A percentile compares a stretch with the other conserved stretches of the same genome.
Evolutionary conservation across 108 stramenopile species (phyloP).

Genomic region (Conticribra weissflogii): DNA sequence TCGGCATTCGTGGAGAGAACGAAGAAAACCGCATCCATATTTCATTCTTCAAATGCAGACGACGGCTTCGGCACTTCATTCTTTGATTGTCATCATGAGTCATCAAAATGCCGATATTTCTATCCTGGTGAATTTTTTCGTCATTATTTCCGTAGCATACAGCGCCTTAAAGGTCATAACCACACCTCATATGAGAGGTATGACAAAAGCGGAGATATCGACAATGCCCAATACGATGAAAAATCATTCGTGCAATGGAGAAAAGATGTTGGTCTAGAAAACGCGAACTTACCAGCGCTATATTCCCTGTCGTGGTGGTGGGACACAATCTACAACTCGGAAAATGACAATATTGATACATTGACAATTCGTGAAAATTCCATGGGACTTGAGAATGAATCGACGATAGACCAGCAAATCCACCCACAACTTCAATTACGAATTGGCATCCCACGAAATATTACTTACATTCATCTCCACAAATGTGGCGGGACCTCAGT

Average conservation of each 20-base stretch:
- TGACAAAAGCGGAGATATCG: neutral
- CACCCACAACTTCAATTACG: neutral
- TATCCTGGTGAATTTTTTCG: slow-evolving; percentile 24
- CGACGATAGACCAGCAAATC: neutral
- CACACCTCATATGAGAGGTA: neutral
- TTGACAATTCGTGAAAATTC: too few species aligned
- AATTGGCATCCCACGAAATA: slow-evolving; percentile 6
- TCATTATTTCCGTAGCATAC: slow-evolving; percentile 7
- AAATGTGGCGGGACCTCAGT: slow-evolving; percentile 37
- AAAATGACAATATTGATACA: neutral
- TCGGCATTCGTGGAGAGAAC: too few species aligned
- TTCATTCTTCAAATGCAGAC: too few species aligned
- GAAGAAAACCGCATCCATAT: too few species aligned
- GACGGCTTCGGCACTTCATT: too few species aligned
- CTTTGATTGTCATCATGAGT: slow-evolving; percentile 10
- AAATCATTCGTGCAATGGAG: slow-evolving; percentile 9
- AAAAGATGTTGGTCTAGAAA: slow-evolving; percentile 7
- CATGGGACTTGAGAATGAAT: too few species aligned
- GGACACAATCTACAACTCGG: neutral
- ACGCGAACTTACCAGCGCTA: slow-evolving; percentile 24
- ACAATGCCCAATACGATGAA: neutral
- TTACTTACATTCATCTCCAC: slow-evolving; percentile 31
- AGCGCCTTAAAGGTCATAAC: neutral
- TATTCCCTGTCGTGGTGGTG: slow-evolving; percentile 29
- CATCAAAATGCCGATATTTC: slow-evolving; percentile 15